Conservation (phyloP, 768 basidiomycete species). For the Lactarius quietus region DNA sequence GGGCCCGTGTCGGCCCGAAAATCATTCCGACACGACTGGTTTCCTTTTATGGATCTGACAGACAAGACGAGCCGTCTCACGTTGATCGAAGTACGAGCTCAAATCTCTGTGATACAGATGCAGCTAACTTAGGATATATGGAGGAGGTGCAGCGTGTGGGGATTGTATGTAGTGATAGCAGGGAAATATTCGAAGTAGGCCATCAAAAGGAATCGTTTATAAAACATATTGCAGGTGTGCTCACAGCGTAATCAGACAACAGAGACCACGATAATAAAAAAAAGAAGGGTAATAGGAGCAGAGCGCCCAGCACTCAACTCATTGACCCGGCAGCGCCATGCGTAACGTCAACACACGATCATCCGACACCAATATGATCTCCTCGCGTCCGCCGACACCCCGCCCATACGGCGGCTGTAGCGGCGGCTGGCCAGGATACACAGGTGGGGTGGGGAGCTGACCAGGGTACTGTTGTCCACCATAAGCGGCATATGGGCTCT, state of each 20-base stretch:
- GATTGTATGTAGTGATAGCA: too few species aligned
- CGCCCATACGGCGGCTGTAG: constrained; percentile 36
- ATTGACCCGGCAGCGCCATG: constrained; percentile 37
- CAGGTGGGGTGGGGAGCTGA: constrained; percentile 39
- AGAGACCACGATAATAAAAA: too few species aligned
- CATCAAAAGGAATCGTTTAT: not conserved
- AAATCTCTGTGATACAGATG: too few species aligned
- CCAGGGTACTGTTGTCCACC: constrained; percentile 37
- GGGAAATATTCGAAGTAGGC: too few species aligned
- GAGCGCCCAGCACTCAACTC: constrained; percentile 16
- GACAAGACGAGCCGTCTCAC: too few species aligned
- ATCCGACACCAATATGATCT: constrained; percentile 88
- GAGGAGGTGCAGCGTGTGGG: too few species aligned
- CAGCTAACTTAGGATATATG: too few species aligned
- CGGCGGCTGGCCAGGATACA: constrained; percentile 36
- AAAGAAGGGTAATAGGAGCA: not conserved
- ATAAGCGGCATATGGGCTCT: constrained; percentile 34
- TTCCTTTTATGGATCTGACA: too few species aligned
- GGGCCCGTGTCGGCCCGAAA: too few species aligned
- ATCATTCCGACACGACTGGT: too few species aligned
- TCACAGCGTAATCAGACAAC: constrained; percentile 27
- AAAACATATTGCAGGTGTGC: constrained; percentile 18
- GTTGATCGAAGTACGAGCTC: too few species aligned
- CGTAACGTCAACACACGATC: constrained; percentile 77
- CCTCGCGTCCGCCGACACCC: constrained; percentile 74